These are phyloP conservation scores for Wallacemonas sp. DNA, from an alignment of 208 protist genomes.

Conservation along the genomic window DNA sequence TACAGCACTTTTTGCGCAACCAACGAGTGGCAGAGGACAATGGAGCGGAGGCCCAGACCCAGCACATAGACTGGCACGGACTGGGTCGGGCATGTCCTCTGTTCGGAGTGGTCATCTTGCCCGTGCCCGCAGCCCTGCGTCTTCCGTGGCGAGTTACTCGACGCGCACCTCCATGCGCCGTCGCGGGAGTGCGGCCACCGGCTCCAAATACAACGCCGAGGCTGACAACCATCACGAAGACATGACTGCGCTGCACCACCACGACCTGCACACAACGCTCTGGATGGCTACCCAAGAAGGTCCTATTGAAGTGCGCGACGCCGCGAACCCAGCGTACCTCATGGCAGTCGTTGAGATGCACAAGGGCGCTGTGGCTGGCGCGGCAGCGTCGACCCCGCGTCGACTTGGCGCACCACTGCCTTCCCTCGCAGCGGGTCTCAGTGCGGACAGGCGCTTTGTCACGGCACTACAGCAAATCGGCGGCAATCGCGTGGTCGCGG, in stretches of 20 bases:
- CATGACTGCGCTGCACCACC: constrained; percentile 25
- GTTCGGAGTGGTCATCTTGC: neutral
- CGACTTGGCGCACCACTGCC: neutral
- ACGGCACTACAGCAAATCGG: constrained; percentile 54
- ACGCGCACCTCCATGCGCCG: neutral
- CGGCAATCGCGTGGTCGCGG: constrained; percentile 56
- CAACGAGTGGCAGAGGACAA: neutral
- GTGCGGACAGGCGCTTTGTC: constrained; percentile 24
- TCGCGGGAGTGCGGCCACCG: neutral
- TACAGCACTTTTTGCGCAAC: neutral
- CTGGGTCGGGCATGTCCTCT: constrained; percentile 2
- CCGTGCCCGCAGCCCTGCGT: neutral
- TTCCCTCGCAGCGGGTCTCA: neutral
- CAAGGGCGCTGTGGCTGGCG: too few species aligned
- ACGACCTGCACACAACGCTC: constrained; percentile 44
- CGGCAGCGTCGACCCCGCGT: neutral
- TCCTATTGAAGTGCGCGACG: constrained; percentile 60
- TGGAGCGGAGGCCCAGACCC: neutral
- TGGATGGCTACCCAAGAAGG: constrained; percentile 64
- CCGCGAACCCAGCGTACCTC: constrained; percentile 36
- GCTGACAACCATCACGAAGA: constrained; percentile 21
- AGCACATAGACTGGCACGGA: neutral
- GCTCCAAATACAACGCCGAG: neutral
- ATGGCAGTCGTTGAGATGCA: constrained; percentile 34
- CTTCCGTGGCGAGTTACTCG: constrained; percentile 8